Evolutionary conservation across 169 alveolate genomes (phyloP).

Genomic region (Nephromyces sp.): DNA sequence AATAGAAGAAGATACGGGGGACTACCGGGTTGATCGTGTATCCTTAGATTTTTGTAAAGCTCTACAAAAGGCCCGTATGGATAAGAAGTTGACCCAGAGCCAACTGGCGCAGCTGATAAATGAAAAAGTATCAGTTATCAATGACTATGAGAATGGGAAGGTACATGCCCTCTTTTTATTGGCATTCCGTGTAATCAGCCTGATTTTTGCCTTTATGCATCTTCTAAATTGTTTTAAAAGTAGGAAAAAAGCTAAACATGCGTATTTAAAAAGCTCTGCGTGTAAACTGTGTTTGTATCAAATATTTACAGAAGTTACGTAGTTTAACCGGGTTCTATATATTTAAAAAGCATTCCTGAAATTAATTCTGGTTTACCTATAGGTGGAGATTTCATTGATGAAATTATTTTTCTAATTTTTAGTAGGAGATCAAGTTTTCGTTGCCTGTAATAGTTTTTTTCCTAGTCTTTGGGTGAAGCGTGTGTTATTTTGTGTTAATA

Average conservation of each 20-base stretch:
- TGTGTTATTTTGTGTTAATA: background rate
- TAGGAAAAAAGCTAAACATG: background rate
- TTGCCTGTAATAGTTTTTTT: background rate
- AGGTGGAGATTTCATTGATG: background rate
- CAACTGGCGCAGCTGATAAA: slow-evolving; percentile 47
- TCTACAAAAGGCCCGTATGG: slow-evolving; percentile 39
- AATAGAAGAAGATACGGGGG: slow-evolving; percentile 42
- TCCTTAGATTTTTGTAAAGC: slow-evolving; percentile 46
- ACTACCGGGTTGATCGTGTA: slow-evolving; percentile 41
- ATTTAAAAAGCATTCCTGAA: background rate
- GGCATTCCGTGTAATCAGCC: background rate
- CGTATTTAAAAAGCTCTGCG: background rate
- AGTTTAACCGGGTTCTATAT: background rate
- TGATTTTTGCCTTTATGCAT: background rate
- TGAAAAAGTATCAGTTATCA: slow-evolving; percentile 45
- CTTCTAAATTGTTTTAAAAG: background rate
- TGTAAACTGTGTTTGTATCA: background rate
- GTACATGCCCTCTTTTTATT: background rate
- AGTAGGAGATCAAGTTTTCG: background rate
- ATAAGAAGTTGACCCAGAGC: slow-evolving; percentile 44
- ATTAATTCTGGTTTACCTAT: no score
- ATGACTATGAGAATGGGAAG: slow-evolving; percentile 44
- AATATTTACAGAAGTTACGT: background rate
- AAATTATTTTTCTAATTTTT: background rate
- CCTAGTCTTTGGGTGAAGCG: background rate